Percentiles rank a stretch among this genome's conserved stretches.
phyloP scores from a whole-genome alignment of 306 rosid genomes.

The Lotus japonicus region DNA sequence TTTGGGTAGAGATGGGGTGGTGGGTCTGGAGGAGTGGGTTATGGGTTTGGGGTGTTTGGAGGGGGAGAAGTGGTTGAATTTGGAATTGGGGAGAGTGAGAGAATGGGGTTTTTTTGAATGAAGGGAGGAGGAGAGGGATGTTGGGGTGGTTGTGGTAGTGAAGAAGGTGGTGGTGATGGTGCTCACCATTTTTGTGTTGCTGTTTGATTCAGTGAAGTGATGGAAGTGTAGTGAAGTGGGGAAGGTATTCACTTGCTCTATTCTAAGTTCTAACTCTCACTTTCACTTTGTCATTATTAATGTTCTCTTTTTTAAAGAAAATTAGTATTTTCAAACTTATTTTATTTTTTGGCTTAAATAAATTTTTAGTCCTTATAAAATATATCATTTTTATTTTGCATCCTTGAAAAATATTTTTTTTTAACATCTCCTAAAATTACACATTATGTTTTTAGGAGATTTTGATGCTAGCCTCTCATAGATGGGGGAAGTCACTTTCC shows the following conservation, averaged over 20 bases:
- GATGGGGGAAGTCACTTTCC: too few species aligned
- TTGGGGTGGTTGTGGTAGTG: neutral
- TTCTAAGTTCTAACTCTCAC: too few species aligned
- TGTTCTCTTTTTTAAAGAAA: too few species aligned
- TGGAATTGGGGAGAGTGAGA: neutral
- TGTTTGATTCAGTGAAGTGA: neutral
- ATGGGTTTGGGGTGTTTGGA: conserved; percentile 26
- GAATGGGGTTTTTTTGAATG: neutral
- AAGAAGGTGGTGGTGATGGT: neutral
- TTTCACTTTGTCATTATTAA: too few species aligned
- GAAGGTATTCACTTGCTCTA: neutral
- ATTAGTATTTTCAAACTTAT: too few species aligned
- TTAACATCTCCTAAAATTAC: too few species aligned
- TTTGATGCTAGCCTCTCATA: too few species aligned
- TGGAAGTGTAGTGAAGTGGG: neutral
- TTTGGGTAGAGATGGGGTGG: conserved; percentile 16
- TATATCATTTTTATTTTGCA: too few species aligned
- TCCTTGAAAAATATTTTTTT: too few species aligned
- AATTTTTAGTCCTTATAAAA: too few species aligned
- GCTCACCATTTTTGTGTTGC: conserved; percentile 18
- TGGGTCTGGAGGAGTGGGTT: neutral
- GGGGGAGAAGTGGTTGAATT: neutral
- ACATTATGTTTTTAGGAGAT: too few species aligned
- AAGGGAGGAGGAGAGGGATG: neutral
- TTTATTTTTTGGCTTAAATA: too few species aligned